Conservation (phyloP, 2,329 filamentous ascomycete genomes). For the Aureobasidium sp. region DNA sequence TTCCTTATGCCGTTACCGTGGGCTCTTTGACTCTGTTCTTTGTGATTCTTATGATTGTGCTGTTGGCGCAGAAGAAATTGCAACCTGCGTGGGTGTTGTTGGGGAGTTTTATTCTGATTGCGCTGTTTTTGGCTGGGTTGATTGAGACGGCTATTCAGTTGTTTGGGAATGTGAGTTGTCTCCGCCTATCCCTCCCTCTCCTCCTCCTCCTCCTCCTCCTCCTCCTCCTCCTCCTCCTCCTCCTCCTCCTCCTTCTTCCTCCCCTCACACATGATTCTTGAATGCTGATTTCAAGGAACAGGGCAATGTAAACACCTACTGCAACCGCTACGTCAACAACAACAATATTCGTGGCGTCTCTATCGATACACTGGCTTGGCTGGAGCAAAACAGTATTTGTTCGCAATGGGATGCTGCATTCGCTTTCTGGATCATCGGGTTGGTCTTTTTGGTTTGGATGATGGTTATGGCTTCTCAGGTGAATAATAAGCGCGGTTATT, state of each 20-base stretch:
- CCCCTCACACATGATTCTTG: too few species aligned
- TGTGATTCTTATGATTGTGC: slow-evolving; percentile 63
- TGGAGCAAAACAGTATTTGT: slow-evolving; percentile 70
- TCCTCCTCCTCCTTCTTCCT: too few species aligned
- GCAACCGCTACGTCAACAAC: slow-evolving; percentile 62
- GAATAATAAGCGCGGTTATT: slow-evolving; percentile 21
- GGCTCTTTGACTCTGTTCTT: slow-evolving; percentile 64
- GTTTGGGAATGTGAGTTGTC: slow-evolving; percentile 48
- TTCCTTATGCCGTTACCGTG: slow-evolving; percentile 69
- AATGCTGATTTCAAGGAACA: too few species aligned
- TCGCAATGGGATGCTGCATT: slow-evolving; percentile 71
- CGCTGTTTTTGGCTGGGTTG: slow-evolving; percentile 67
- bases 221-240: too few species aligned
- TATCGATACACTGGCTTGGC: slow-evolving; percentile 64
- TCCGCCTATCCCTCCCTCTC: not conserved
- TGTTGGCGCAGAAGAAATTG: slow-evolving; percentile 61
- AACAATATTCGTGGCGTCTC: slow-evolving; percentile 53
- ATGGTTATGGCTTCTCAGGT: slow-evolving; percentile 58
- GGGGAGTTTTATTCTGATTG: slow-evolving; percentile 67
- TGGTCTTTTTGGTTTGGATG: slow-evolving; percentile 73
- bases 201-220: not conserved
- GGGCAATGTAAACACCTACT: slow-evolving; percentile 65
- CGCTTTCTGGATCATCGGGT: slow-evolving; percentile 69
- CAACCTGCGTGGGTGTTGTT: slow-evolving; percentile 67
- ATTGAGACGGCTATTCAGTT: slow-evolving; percentile 70